Conservation (phyloP, 2,329 filamentous ascomycete species). For the Coniochaeta sp. region DNA sequence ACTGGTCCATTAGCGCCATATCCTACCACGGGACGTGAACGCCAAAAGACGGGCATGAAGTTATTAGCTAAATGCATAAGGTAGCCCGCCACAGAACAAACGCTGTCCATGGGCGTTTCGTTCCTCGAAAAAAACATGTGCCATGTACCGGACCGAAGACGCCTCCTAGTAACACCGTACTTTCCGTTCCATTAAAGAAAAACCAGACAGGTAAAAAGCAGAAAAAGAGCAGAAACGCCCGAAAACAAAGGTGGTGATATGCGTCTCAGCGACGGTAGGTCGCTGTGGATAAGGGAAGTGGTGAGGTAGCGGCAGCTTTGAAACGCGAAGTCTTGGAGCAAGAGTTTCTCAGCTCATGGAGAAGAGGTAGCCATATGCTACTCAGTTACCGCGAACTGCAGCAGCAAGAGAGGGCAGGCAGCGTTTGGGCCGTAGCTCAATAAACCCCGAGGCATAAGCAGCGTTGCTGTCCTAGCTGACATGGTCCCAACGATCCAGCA, state of each 20-base stretch:
- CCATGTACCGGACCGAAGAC: background rate
- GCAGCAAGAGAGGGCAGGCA: too few species aligned
- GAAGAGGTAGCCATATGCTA: too few species aligned
- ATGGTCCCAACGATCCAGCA: background rate
- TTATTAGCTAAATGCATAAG: too few species aligned
- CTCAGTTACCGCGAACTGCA: too few species aligned
- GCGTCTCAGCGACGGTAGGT: background rate
- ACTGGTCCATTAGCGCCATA: too few species aligned
- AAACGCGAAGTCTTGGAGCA: too few species aligned
- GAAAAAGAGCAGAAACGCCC: background rate
- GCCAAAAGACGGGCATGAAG: background rate
- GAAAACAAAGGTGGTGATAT: background rate
- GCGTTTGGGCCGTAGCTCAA: too few species aligned
- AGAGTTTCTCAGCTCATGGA: too few species aligned
- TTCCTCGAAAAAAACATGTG: too few species aligned
- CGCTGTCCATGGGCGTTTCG: too few species aligned
- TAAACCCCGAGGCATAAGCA: too few species aligned
- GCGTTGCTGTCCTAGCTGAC: background rate
- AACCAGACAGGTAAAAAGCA: background rate
- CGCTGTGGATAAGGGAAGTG: background rate
- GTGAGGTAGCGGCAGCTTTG: background rate
- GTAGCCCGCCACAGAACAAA: background rate
- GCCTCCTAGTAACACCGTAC: background rate
- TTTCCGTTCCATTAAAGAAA: background rate
- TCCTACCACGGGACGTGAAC: background rate